These are phyloP conservation scores for Cyphellophora europaea DNA, from an alignment of 2,329 filamentous ascomycete species.

Conservation along the genomic window DNA sequence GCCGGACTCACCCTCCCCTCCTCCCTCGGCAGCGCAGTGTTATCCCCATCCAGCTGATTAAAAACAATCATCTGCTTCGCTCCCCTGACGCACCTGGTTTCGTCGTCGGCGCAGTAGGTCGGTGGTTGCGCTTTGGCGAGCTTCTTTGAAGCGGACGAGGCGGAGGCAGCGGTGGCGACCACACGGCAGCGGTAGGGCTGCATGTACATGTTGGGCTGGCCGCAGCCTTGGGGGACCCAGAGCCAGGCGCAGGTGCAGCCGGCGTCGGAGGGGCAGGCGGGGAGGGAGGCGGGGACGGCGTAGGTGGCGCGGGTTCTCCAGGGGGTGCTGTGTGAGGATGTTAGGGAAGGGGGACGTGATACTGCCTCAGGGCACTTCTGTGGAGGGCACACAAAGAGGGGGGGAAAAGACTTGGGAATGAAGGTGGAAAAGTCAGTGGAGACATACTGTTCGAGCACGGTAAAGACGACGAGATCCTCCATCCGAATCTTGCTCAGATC, in stretches of 20 bases:
- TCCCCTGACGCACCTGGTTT: slow-evolving; percentile 34
- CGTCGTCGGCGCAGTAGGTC: slow-evolving; percentile 33
- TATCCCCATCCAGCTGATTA: slow-evolving; percentile 26
- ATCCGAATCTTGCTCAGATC: slow-evolving; percentile 39
- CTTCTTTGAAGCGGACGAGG: slow-evolving; percentile 22
- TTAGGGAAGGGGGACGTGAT: no score
- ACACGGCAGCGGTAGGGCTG: slow-evolving; percentile 41
- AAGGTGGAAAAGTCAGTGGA: slow-evolving; percentile 5
- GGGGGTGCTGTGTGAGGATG: slow-evolving; percentile 23
- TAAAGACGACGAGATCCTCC: slow-evolving; percentile 45
- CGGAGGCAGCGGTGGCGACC: slow-evolving; percentile 32
- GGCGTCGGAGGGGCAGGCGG: slow-evolving; percentile 25
- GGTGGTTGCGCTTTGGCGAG: slow-evolving; percentile 34
- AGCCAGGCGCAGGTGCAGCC: slow-evolving; percentile 35
- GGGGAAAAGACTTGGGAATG: slow-evolving; percentile 1
- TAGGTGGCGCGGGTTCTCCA: slow-evolving; percentile 31
- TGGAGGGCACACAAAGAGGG: no score
- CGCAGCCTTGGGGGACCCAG: slow-evolving; percentile 31
- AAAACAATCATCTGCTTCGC: slow-evolving; percentile 44
- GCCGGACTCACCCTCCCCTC: slow-evolving; percentile 4
- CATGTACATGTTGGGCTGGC: slow-evolving; percentile 38
- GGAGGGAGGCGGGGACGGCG: slow-evolving; percentile 26
- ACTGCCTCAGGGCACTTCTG: no score
- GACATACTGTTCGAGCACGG: slow-evolving; percentile 33
- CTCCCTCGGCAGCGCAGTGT: slow-evolving; percentile 3